phyloP scores from a whole-genome alignment of 2,329 filamentous ascomycete genomes.

The Alternaria novae-zelandiae region DNA sequence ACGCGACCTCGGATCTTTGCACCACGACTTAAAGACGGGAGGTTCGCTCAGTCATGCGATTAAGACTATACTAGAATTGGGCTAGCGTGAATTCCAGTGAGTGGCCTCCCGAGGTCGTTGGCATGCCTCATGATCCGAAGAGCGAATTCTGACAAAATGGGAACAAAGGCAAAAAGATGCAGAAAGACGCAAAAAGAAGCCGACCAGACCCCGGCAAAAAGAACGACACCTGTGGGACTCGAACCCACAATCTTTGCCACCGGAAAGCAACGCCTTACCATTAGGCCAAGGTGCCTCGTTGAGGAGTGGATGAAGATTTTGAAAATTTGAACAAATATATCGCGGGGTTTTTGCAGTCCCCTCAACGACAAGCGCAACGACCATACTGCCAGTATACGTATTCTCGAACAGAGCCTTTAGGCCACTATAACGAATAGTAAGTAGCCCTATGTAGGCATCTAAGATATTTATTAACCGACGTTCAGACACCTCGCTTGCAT shows the following conservation, averaged over 20 bases:
- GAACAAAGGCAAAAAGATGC: neutral
- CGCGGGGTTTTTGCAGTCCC: neutral
- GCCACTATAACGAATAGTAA: neutral
- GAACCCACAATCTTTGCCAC: constrained; percentile 55
- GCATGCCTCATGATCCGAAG: neutral
- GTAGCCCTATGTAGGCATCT: neutral
- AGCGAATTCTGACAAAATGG: neutral
- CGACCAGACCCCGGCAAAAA: neutral
- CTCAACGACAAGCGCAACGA: neutral
- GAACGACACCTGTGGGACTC: constrained; percentile 50
- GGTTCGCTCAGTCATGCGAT: neutral
- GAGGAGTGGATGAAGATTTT: neutral
- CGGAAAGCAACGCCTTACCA: constrained; percentile 55
- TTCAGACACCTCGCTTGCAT: neutral
- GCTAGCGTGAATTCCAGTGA: neutral
- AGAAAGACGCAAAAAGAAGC: constrained; percentile 14
- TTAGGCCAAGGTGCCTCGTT: constrained; percentile 49
- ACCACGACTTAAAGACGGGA: neutral
- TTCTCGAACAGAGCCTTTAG: neutral
- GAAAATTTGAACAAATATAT: neutral
- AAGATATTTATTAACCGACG: neutral
- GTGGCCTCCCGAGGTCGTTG: neutral
- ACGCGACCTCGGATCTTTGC: neutral
- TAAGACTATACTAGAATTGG: neutral
- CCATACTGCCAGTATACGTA: neutral